These are phyloP conservation scores for Yamadazyma dendronema DNA, from an alignment of 1,139 yeast species.

Conservation along the genomic window DNA sequence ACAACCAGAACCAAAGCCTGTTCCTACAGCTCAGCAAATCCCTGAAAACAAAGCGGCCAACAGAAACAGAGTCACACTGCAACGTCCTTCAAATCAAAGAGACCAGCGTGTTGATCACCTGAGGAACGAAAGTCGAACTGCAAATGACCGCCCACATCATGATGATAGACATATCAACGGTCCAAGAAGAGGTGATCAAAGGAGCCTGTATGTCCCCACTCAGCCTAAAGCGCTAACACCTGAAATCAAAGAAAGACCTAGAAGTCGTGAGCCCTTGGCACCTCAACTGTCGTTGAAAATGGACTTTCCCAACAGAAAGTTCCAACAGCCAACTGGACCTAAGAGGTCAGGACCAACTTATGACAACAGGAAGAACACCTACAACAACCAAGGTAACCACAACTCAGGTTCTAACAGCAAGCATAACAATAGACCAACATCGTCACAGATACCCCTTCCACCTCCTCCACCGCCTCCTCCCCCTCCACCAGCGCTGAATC, in stretches of 20 bases:
- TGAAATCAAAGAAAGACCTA: neutral
- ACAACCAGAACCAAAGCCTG: too few relatives aligned
- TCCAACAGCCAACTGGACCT: neutral
- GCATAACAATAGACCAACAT: neutral
- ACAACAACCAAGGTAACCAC: constrained; percentile 7
- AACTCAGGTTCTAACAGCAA: neutral
- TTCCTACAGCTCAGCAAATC: too few relatives aligned
- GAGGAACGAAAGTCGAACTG: too few relatives aligned
- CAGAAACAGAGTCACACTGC: too few relatives aligned
- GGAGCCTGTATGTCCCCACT: constrained; percentile 6
- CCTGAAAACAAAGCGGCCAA: too few relatives aligned
- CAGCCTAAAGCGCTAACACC: constrained; percentile 3
- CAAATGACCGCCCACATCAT: too few relatives aligned
- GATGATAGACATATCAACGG: neutral
- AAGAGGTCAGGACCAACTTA: constrained; percentile 2
- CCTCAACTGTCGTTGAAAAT: constrained; percentile 15
- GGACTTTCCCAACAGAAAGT: neutral
- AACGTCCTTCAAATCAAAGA: too few relatives aligned
- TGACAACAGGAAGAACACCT: constrained; percentile 2
- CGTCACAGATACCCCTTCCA: constrained; percentile 3
- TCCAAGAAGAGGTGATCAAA: constrained; percentile 2
- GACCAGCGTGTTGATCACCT: too few relatives aligned
- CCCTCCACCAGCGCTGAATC: constrained; percentile 17
- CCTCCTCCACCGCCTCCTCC: constrained; percentile 24
- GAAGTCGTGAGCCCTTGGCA: constrained; percentile 13